Conservation (phyloP, 2,329 filamentous ascomycete genomes). For the Phaeosphaeriaceae sp. region DNA sequence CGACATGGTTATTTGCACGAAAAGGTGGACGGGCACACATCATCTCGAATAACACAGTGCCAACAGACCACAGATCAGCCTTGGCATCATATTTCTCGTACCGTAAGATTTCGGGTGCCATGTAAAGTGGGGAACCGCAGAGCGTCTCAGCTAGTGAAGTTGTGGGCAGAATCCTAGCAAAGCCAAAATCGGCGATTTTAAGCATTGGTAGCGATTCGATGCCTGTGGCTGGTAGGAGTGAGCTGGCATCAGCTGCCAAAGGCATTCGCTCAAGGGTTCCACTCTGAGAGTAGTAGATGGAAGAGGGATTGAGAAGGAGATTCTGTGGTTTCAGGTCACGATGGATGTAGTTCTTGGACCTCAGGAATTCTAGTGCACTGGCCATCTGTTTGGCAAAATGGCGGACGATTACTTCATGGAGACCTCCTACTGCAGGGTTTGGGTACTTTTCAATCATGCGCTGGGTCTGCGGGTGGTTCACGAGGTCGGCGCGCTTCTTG, state of each 20-base stretch:
- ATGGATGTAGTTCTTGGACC: conserved; percentile 86
- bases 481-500: conserved; percentile 85
- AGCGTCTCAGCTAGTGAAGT: conserved; percentile 94
- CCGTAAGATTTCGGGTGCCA: conserved; percentile 96
- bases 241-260: conserved; percentile 80
- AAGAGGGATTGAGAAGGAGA: conserved; percentile 83
- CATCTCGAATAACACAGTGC: conserved; percentile 96
- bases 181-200: conserved; percentile 98
- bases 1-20: conserved; percentile 90
- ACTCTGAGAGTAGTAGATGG: conserved; percentile 66
- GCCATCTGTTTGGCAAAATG: conserved; percentile 96
- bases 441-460: conserved; percentile 96
- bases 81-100: conserved; percentile 98
- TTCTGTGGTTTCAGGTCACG: conserved; percentile 98
- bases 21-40: conserved; percentile 89
- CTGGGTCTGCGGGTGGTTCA: conserved; percentile 78
- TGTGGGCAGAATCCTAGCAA: conserved; percentile 87
- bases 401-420: conserved; percentile 94
- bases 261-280: conserved; percentile 63
- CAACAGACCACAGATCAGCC: conserved; percentile 96
- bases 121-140: conserved; percentile 95
- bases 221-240: conserved; percentile 79
- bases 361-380: conserved; percentile 88
- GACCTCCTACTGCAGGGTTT: conserved; percentile 78
- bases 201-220: conserved; percentile 89